Evolutionary conservation across 768 basidiomycete species (phyloP).

Genomic region (Leccinum pellstonianum): DNA sequence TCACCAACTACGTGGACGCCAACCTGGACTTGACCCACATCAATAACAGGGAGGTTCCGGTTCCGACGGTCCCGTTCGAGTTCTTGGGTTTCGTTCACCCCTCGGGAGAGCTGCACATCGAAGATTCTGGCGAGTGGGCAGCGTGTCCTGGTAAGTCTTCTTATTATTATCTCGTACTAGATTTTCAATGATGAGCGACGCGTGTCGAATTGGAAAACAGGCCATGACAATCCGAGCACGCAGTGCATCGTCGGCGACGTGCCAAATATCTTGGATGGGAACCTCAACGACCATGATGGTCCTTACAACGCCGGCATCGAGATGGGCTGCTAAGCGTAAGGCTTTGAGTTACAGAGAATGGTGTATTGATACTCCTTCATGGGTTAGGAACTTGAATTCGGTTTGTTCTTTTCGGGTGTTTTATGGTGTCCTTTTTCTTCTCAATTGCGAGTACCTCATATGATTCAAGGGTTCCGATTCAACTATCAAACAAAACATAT

Average conservation of each 20-base stretch:
- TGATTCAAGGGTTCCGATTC: no score
- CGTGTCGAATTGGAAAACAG: no score
- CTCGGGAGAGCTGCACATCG: slow-evolving; percentile 43
- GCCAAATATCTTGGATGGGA: slow-evolving; percentile 43
- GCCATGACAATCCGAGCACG: no score
- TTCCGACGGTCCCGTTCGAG: slow-evolving; percentile 36
- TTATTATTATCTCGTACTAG: neutral
- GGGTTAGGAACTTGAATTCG: no score
- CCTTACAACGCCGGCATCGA: slow-evolving; percentile 28
- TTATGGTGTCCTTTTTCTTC: no score
- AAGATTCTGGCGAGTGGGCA: slow-evolving; percentile 49
- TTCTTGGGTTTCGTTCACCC: slow-evolving; percentile 43
- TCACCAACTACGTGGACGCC: slow-evolving; percentile 25
- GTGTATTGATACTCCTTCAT: no score
- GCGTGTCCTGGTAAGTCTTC: slow-evolving; percentile 46
- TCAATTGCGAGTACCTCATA: no score
- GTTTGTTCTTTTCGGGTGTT: no score
- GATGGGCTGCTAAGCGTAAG: slow-evolving; percentile 24
- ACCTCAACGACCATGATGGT: slow-evolving; percentile 46
- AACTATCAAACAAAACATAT: no score
- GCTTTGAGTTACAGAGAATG: no score
- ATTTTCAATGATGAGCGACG: neutral
- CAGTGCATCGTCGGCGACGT: slow-evolving; percentile 21
- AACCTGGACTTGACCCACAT: slow-evolving; percentile 48
- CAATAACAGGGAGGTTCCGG: slow-evolving; percentile 47